Evolutionary conservation across 495 filamentous ascomycete species (phyloP), one percentile per base, ranked within the genome.

Genomic region (Aspergillus cavernicola): DNA sequence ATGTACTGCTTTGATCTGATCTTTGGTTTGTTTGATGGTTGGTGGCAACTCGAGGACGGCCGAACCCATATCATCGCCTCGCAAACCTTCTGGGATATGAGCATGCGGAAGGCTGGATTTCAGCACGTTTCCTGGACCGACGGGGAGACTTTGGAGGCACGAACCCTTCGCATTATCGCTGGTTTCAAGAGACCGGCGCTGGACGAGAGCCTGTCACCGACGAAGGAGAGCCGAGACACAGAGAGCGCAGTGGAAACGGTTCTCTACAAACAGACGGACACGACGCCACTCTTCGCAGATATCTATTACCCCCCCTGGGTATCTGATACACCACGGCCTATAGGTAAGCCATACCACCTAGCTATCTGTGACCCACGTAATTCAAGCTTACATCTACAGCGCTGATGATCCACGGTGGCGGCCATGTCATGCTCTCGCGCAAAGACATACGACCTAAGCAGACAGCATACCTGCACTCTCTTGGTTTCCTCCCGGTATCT

Each of bases 401-500:
- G 8, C 58, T 85, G 1, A 76, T 84, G 75, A 74, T 84, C 37
- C 82, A 85, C 48, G 80, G 81, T 0, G 80, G 80, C n/a, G 70
- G 80, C 23, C 76, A 83, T 48, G 50, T 80, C 1, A 73, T 75
- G 51, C 55, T 78, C 13, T 71, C 74, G 0, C 66, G 80, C 0
- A 70, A 71, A 18, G 78, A 75, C 32, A 62, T 83, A 6, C 63
- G 69, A 0, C 68, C 67, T 0, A 40, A 50, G 13, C 80, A 83
- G 46, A 77, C 69, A 0, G 16, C 50, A 7, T 28, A 65, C 0
- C 63, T 82, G 0, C 61, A 79, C 3, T 41, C 59, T 0, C 52
- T 54, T 2, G 78, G 77, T 4, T 69, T 81, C 47, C 54, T 84
- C 1, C 78, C 80, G 6, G 63, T 84, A 18, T 79, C 75, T 52